phyloP scores from a whole-genome alignment of 2,329 filamentous ascomycete species.

The Diplodia intermedia region DNA sequence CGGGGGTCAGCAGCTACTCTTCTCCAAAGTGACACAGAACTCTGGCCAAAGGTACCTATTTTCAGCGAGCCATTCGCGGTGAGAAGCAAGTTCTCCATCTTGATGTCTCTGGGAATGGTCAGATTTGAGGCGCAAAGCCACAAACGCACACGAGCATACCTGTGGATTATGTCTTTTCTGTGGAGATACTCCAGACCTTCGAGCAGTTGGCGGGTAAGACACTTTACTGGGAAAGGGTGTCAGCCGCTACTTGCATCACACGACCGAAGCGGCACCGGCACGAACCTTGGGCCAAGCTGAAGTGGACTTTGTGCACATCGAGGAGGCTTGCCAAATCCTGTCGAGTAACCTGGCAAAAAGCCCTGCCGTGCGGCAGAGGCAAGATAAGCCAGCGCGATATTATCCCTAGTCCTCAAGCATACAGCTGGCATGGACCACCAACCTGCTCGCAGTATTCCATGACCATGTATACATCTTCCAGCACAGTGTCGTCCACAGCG shows the following conservation, averaged over 20 bases:
- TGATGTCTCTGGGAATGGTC: conserved; percentile 42
- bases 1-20: conserved; percentile 25
- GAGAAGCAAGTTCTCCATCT: conserved; percentile 48
- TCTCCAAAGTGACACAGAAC: neutral
- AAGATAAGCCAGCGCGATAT: conserved; percentile 43
- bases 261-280: neutral
- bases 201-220: conserved; percentile 47
- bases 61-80: conserved; percentile 46
- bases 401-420: conserved; percentile 35
- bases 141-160: conserved; percentile 21
- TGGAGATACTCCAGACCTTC: conserved; percentile 49
- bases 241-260: conserved; percentile 3
- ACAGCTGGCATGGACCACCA: conserved; percentile 20
- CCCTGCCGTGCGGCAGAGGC: conserved; percentile 39
- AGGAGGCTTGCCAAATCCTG: conserved; percentile 47
- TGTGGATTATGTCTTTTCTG: conserved; percentile 46
- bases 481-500: conserved; percentile 41
- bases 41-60: conserved; percentile 40
- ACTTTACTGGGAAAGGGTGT: conserved; percentile 39
- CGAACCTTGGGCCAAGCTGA: conserved; percentile 44
- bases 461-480: conserved; percentile 48
- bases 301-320: conserved; percentile 44
- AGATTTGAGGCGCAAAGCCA: conserved; percentile 20
- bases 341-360: conserved; percentile 36
- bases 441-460: conserved; percentile 50